A percentile compares a stretch with the other conserved stretches of the same genome.
Evolutionary conservation across 257 asterid species (phyloP).

Genomic region (Rauvolfia tetraphylla): DNA sequence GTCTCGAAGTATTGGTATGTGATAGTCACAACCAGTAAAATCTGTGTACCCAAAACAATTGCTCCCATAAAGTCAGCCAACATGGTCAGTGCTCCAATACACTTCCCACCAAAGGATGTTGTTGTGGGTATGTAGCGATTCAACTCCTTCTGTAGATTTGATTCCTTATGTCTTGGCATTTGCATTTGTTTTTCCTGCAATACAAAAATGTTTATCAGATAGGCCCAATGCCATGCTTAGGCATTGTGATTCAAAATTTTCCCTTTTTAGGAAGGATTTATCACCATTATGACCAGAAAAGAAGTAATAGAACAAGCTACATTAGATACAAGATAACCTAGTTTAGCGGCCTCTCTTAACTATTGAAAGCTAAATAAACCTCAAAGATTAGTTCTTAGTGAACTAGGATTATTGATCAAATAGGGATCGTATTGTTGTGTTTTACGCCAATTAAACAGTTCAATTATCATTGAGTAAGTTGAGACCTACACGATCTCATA

Average conservation of each 20-base stretch:
- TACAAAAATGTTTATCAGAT: too few relatives aligned
- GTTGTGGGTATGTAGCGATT: constrained; percentile 70
- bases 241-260: too few relatives aligned
- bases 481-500: neutral
- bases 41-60: constrained; percentile 72
- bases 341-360: too few relatives aligned
- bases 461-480: neutral
- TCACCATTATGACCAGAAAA: too few relatives aligned
- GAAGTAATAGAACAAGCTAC: too few relatives aligned
- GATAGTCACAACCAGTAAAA: constrained; percentile 64
- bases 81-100: constrained; percentile 68
- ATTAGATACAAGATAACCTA: too few relatives aligned
- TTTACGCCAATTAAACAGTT: too few relatives aligned
- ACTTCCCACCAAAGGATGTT: constrained; percentile 76
- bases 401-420: neutral
- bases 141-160: constrained; percentile 62
- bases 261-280: too few relatives aligned
- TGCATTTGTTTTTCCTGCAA: constrained; percentile 53
- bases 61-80: constrained; percentile 79
- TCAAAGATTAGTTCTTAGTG: neutral
- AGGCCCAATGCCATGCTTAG: too few relatives aligned
- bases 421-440: neutral
- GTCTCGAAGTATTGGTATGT: constrained; percentile 70
- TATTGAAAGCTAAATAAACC: too few relatives aligned
- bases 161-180: constrained; percentile 71